Evolutionary conservation across 768 basidiomycete genomes (phyloP), one percentile per base, ranked within the genome.

Genomic region (Steccherinum ochraceum): DNA sequence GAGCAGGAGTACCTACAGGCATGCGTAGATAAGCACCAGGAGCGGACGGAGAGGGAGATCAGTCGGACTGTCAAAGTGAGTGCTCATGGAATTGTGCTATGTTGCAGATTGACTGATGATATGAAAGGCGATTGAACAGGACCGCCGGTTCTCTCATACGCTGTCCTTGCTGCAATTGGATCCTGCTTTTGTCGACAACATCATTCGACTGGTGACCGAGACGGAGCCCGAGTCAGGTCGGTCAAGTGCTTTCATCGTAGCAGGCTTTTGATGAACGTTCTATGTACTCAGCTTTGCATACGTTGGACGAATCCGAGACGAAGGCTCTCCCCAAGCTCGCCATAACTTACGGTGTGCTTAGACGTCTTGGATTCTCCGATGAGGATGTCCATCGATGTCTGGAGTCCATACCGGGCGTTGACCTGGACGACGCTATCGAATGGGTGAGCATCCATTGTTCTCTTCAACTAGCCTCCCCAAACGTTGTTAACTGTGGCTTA

Each of bases 41-140:
- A 94, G 18, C 93, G 83, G 62, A 87, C 80, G 4, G 90, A 95
- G 65, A 93, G 84, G 64, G 95, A 96, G 59, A 80, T 94, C 50
- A 67, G 72, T 3, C 76, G 83, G 51, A 69, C 79, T 10, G 53
- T 88, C 55, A 89, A 89, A 82, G 94, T 86, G 58, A 19, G 69
- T 4, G n/a, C 30, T 30, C 5, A 25, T 44, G 2, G 10, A 11
- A 19, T 7, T 10, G 16, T 5, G n/a, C 24, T 13, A 21, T 12
- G 18, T 35, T 49, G n/a, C n/a, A 10, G 10, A 18, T 26, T 12
- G 21, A 44, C 19, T 16, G 47, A 40, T n/a, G 5, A 18, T 16
- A 49, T n/a, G 13, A 24, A 35, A 93, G 94, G 71, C 77, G 21
- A 81, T 95, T 48, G 91, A 94, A 56, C 81, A 80, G 50, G 94